Conservation (phyloP, 345 rosid genomes). For the Pistacia atlantica region DNA sequence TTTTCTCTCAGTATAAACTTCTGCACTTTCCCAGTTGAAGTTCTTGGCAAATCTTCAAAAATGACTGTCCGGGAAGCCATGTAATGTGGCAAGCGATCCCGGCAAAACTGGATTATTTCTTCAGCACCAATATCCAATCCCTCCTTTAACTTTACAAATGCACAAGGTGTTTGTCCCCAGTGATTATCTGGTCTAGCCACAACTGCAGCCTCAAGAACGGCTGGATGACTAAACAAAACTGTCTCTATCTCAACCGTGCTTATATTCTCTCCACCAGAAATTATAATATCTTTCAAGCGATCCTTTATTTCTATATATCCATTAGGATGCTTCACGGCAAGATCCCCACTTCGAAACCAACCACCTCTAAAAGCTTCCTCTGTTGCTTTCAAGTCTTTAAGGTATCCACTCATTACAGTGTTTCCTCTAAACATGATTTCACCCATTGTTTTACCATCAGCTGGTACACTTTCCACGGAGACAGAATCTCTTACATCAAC, state of each 20-base stretch:
- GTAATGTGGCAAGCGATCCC: constrained; percentile 62
- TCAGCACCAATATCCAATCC: constrained; percentile 34
- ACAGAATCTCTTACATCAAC: constrained; percentile 61
- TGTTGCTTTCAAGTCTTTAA: constrained; percentile 60
- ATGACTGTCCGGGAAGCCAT: constrained; percentile 78
- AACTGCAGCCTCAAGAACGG: constrained; percentile 76
- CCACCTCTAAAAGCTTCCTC: constrained; percentile 61
- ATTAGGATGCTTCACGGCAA: constrained; percentile 71
- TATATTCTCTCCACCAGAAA: constrained; percentile 86
- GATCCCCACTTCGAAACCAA: constrained; percentile 82
- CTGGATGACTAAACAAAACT: constrained; percentile 59
- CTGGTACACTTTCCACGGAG: constrained; percentile 55
- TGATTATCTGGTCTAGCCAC: constrained; percentile 72
- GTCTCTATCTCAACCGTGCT: constrained; percentile 68
- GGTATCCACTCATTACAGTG: constrained; percentile 80
- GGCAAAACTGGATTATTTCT: constrained; percentile 62
- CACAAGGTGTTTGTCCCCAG: constrained; percentile 92
- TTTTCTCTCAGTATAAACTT: constrained; percentile 64
- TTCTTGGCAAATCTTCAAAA: constrained; percentile 68
- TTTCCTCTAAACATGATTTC: constrained; percentile 79
- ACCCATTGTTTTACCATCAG: constrained; percentile 62
- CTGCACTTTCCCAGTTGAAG: constrained; percentile 77
- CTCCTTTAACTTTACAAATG: constrained; percentile 72
- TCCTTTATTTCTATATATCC: constrained; percentile 80
- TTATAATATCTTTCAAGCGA: constrained; percentile 68